These are phyloP conservation scores for Dothiorella sarmentorum DNA, from an alignment of 2,329 filamentous ascomycete genomes.

Conservation along the genomic window DNA sequence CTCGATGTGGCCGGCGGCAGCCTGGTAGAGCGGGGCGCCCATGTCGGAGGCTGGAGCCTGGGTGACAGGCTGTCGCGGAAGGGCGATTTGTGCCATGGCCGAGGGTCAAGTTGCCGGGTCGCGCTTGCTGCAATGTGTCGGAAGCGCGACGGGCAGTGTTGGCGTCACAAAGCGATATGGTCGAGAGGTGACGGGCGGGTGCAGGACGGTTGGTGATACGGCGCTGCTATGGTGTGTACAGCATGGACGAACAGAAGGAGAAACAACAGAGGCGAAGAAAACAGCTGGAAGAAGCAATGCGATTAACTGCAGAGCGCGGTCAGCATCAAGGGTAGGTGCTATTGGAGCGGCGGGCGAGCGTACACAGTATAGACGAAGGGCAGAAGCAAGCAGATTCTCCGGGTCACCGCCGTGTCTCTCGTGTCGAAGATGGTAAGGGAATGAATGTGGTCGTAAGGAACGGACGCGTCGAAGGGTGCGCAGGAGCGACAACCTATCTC, in stretches of 20 bases:
- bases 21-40: slow-evolving; percentile 18
- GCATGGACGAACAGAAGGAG: slow-evolving; percentile 4
- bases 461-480: slow-evolving; percentile 17
- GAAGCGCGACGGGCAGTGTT: background rate
- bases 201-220: slow-evolving; percentile 14
- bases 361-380: slow-evolving; percentile 17
- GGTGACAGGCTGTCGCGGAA: slow-evolving; percentile 40
- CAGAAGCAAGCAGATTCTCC: slow-evolving; percentile 17
- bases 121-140: slow-evolving; percentile 11
- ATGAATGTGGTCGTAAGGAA: slow-evolving; percentile 18
- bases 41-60: slow-evolving; percentile 27
- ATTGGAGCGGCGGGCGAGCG: background rate
- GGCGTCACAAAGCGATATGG: slow-evolving; percentile 13
- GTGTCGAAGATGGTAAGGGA: slow-evolving; percentile 12
- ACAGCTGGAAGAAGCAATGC: slow-evolving; percentile 6
- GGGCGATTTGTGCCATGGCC: slow-evolving; percentile 36
- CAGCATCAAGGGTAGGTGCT: background rate
- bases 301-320: slow-evolving; percentile 17
- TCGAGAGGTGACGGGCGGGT: slow-evolving; percentile 3
- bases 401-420: slow-evolving; percentile 15
- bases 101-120: background rate
- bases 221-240: slow-evolving; percentile 4
- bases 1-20: slow-evolving; percentile 35
- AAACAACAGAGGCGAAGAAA: slow-evolving; percentile 9
- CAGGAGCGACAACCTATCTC: slow-evolving; percentile 14